phyloP scores from a whole-genome alignment of 2,329 filamentous ascomycete species.

The Emmonsia crescens region DNA sequence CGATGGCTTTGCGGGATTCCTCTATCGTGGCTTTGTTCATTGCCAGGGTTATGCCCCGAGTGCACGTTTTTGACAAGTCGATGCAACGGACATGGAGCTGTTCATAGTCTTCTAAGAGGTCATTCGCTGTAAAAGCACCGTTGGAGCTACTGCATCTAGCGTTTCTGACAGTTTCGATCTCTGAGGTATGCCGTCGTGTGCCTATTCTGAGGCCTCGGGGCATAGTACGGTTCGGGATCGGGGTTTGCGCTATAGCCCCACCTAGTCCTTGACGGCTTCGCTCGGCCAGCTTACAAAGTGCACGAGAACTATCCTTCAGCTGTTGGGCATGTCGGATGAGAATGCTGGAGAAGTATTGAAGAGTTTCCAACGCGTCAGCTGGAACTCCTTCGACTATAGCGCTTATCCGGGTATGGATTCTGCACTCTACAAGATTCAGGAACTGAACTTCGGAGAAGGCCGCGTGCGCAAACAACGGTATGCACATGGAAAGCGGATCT shows the following conservation, averaged over 20 bases:
- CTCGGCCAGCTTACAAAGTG: conserved; percentile 7
- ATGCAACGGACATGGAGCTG: conserved; percentile 7
- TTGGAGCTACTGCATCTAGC: not conserved
- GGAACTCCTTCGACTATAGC: not conserved
- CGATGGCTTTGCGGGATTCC: conserved; percentile 18
- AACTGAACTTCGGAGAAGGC: conserved; percentile 13
- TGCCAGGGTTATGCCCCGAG: conserved; percentile 11
- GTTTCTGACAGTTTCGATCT: not conserved
- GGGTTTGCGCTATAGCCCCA: not conserved
- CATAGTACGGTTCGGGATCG: not conserved
- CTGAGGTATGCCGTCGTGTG: not conserved
- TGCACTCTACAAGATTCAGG: conserved; percentile 14
- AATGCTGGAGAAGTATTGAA: conserved; percentile 10
- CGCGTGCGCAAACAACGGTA: conserved; percentile 7
- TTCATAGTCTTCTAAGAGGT: conserved; percentile 12
- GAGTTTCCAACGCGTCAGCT: conserved; percentile 8
- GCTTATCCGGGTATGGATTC: conserved; percentile 10
- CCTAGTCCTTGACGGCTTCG: not conserved
- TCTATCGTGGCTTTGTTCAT: conserved; percentile 18
- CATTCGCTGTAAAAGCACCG: conserved; percentile 4
- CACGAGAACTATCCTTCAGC: conserved; percentile 8
- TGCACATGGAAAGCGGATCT: conserved; percentile 4
- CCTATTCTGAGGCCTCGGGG: not conserved
- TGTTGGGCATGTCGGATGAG: conserved; percentile 10
- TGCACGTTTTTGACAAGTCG: conserved; percentile 9